Percentiles rank a stretch among this genome's conserved stretches.
These are phyloP conservation scores for Dichomitus squalens DNA, from an alignment of 1,284 basidiomycete genomes.

Conservation along the genomic window DNA sequence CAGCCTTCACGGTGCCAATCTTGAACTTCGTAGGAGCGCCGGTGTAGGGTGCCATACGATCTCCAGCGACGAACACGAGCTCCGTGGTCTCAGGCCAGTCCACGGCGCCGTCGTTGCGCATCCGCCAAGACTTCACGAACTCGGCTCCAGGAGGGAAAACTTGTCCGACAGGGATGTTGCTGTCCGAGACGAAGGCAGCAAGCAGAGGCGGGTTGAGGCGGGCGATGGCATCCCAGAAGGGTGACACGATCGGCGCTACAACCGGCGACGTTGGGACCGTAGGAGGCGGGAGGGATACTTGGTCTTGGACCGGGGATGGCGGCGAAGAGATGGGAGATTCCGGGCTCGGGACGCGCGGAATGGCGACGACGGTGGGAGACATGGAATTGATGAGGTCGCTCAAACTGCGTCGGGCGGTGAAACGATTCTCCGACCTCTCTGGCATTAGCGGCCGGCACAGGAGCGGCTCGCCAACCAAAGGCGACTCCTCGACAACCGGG, in stretches of 20 bases:
- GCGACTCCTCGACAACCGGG: constrained; percentile 25
- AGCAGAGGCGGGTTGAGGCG: constrained; percentile 33
- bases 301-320: background rate
- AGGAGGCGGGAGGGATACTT: background rate
- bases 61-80: constrained; percentile 71
- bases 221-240: constrained; percentile 5
- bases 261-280: constrained; percentile 1
- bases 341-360: background rate
- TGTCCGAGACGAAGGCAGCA: constrained; percentile 65
- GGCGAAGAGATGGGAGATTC: background rate
- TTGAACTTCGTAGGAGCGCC: constrained; percentile 38
- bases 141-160: constrained; percentile 81
- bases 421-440: constrained; percentile 6
- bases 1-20: constrained; percentile 56
- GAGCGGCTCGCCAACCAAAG: constrained; percentile 35
- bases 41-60: constrained; percentile 41
- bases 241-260: background rate
- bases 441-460: constrained; percentile 28
- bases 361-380: background rate
- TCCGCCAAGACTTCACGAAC: constrained; percentile 81
- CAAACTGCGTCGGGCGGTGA: constrained; percentile 13
- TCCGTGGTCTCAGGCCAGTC: constrained; percentile 73
- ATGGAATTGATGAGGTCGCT: constrained; percentile 16
- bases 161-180: constrained; percentile 76
- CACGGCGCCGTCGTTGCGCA: constrained; percentile 62